phyloP scores from a whole-genome alignment of 495 filamentous ascomycete genomes.

The Cercophora sp. region DNA sequence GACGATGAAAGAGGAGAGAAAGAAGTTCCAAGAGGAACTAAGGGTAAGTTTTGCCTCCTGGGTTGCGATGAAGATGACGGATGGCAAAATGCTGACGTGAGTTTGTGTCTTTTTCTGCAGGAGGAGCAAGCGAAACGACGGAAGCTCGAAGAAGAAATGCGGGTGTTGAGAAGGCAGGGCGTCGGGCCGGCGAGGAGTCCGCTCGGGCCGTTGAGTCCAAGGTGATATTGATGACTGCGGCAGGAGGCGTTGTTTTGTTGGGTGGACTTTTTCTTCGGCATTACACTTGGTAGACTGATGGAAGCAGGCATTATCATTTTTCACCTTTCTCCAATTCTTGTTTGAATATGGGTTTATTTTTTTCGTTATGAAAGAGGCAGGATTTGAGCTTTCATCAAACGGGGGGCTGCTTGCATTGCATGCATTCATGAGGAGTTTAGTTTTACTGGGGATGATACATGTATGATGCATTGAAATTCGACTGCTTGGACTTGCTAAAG shows the following conservation, averaged over 20 bases:
- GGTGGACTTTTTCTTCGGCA: neutral
- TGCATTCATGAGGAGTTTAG: neutral
- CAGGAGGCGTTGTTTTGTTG: neutral
- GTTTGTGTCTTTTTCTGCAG: conserved; percentile 29
- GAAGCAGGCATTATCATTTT: neutral
- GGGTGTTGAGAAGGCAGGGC: conserved; percentile 4
- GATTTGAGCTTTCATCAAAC: neutral
- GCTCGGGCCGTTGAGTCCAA: conserved; percentile 19
- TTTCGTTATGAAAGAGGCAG: neutral
- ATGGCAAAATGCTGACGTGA: conserved; percentile 16
- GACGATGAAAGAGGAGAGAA: conserved; percentile 48
- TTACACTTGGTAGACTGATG: neutral
- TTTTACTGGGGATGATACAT: neutral
- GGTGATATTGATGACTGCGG: conserved; percentile 6
- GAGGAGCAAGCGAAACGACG: conserved; percentile 45
- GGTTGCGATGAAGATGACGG: neutral
- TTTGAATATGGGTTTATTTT: neutral
- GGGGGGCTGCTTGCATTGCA: no score
- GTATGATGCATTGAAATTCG: no score
- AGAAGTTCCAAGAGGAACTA: conserved; percentile 49
- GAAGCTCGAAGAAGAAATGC: conserved; percentile 43
- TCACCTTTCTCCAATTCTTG: neutral
- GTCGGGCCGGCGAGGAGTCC: conserved; percentile 37
- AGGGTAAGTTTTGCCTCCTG: conserved; percentile 32
- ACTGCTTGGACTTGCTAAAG: no score